Percentiles rank a stretch among this genome's conserved stretches.
phyloP scores from a whole-genome alignment of 2,329 filamentous ascomycete genomes.

The Annulohypoxylon truncatum region DNA sequence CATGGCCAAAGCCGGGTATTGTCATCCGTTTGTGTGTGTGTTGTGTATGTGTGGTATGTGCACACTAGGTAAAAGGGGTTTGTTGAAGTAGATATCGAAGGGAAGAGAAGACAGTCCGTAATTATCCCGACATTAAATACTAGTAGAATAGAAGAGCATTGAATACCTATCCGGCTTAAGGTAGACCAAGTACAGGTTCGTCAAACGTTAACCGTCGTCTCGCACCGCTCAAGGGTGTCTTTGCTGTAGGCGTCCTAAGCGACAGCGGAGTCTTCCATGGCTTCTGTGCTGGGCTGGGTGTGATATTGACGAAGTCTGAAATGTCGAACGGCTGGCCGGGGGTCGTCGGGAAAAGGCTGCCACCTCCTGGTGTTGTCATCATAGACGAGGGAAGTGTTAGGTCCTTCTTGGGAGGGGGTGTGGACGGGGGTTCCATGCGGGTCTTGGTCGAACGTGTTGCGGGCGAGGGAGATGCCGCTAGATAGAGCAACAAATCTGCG shows the following conservation, averaged over 20 bases:
- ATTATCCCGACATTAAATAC: slow-evolving; percentile 6
- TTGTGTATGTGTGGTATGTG: slow-evolving; percentile 5
- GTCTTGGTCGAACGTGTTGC: slow-evolving; percentile 68
- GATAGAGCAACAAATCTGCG: slow-evolving; percentile 81
- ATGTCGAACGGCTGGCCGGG: slow-evolving; percentile 91
- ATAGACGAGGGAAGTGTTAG: slow-evolving; percentile 81
- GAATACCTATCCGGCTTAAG: background rate
- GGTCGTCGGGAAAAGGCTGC: slow-evolving; percentile 77
- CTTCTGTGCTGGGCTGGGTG: slow-evolving; percentile 91
- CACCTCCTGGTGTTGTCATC: slow-evolving; percentile 86
- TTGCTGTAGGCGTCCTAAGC: slow-evolving; percentile 54
- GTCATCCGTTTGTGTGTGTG: slow-evolving; percentile 25
- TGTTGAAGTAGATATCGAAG: slow-evolving; percentile 13
- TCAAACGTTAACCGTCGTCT: slow-evolving; percentile 86
- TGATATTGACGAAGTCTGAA: slow-evolving; percentile 96
- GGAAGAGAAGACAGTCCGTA: slow-evolving; percentile 4
- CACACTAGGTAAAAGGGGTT: slow-evolving; percentile 12
- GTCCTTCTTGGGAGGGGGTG: slow-evolving; percentile 78
- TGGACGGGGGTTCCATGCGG: slow-evolving; percentile 76
- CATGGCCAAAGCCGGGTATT: slow-evolving; percentile 42
- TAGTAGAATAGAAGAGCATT: background rate
- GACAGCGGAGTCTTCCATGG: slow-evolving; percentile 84
- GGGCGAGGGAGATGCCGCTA: slow-evolving; percentile 91
- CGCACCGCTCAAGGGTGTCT: slow-evolving; percentile 73
- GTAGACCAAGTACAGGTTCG: slow-evolving; percentile 60